Conservation (phyloP, 2,329 filamentous ascomycete species). For the Ophiocordyceps sinensis region DNA sequence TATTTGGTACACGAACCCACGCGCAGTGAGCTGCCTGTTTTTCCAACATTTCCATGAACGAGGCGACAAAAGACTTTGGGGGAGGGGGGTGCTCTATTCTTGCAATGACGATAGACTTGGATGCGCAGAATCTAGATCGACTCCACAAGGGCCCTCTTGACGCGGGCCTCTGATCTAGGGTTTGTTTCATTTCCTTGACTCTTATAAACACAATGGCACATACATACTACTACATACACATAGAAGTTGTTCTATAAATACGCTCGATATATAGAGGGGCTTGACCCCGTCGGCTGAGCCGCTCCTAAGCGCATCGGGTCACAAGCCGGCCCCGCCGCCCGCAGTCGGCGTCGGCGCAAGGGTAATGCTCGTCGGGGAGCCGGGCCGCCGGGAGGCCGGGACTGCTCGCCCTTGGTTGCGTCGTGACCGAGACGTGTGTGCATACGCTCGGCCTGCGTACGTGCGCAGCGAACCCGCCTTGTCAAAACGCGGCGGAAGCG, state of each 20-base stretch:
- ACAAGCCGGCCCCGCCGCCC: too few relatives aligned
- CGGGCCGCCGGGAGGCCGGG: too few relatives aligned
- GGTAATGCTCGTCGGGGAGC: too few relatives aligned
- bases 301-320: background rate
- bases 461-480: too few relatives aligned
- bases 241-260: background rate
- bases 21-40: background rate
- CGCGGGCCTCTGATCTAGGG: background rate
- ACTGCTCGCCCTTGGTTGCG: too few relatives aligned
- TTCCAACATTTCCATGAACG: background rate
- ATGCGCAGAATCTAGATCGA: background rate
- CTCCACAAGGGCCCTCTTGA: background rate
- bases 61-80: background rate
- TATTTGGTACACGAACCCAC: background rate
- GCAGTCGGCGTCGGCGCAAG: too few relatives aligned
- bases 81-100: background rate
- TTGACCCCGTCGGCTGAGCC: background rate
- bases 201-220: background rate
- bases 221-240: background rate
- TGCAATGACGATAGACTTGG: conserved; percentile 1
- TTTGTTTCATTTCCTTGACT: too few relatives aligned
- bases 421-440: too few relatives aligned
- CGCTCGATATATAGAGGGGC: background rate
- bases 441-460: too few relatives aligned
- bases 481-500: too few relatives aligned